Conservation (phyloP, 352 stramenopile species). For the Thraustotheca clavata region DNA sequence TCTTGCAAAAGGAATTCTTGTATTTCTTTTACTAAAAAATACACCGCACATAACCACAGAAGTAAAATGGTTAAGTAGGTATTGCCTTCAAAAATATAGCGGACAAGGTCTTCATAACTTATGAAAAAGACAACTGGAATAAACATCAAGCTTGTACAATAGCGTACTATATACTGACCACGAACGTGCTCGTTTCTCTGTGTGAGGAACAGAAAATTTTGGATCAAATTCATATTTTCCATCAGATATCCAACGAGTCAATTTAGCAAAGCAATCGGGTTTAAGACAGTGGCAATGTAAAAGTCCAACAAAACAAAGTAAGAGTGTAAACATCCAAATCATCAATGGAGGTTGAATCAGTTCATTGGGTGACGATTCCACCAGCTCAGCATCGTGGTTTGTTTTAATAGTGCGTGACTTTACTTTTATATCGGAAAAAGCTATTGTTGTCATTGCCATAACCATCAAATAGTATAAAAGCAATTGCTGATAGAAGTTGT, state of each 20-base stretch:
- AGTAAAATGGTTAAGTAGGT: not conserved
- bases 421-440: too few species aligned
- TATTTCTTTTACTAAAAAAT: too few species aligned
- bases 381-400: too few species aligned
- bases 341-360: not conserved
- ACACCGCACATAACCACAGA: not conserved
- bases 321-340: not conserved
- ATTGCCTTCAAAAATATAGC: not conserved
- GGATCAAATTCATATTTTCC: not conserved
- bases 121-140: not conserved
- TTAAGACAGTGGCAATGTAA: too few species aligned
- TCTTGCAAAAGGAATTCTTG: too few species aligned
- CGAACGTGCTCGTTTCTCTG: not conserved
- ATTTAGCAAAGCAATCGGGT: not conserved
- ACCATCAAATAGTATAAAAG: too few species aligned
- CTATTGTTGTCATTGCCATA: too few species aligned
- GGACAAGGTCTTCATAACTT: too few species aligned
- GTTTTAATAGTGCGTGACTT: too few species aligned
- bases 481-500: too few species aligned
- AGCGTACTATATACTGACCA: not conserved
- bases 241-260: slow-evolving; percentile 5
- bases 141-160: not conserved
- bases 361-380: too few species aligned
- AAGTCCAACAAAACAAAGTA: not conserved
- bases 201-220: slow-evolving; percentile 6